Conservation (phyloP, 2,329 filamentous ascomycete genomes). For the Talaromyces albobiverticillius region DNA sequence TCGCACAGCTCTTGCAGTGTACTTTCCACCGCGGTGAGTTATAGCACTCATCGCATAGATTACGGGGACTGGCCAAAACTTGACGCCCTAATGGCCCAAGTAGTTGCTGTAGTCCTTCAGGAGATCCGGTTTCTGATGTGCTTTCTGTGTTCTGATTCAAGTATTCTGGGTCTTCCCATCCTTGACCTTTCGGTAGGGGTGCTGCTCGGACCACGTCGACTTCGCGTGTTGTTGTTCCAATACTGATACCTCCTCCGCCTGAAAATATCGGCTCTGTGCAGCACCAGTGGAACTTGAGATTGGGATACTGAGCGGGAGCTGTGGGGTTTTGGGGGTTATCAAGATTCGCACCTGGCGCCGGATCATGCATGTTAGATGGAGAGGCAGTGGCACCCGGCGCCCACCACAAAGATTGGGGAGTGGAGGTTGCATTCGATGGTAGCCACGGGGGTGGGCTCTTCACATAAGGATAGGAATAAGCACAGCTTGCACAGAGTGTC, state of each 20-base stretch:
- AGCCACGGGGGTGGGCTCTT: conserved; percentile 34
- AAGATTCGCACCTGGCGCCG: conserved; percentile 26
- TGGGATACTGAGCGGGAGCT: conserved; percentile 41
- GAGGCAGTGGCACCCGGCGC: conserved; percentile 54
- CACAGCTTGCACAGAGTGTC: conserved; percentile 59
- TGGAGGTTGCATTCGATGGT: conserved; percentile 14
- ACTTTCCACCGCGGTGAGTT: conserved; percentile 59
- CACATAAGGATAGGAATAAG: conserved; percentile 52
- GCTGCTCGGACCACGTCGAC: conserved; percentile 57
- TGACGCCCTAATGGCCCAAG: conserved; percentile 46
- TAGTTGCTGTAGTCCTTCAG: conserved; percentile 46
- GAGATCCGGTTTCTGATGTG: conserved; percentile 37
- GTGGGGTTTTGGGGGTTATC: conserved; percentile 35
- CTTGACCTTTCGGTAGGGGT: conserved; percentile 53
- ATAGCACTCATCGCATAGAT: conserved; percentile 58
- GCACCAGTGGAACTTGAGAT: conserved; percentile 58
- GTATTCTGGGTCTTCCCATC: conserved; percentile 57
- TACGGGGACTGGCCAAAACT: conserved; percentile 52
- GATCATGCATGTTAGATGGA: conserved; percentile 59
- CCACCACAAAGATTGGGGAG: conserved; percentile 55
- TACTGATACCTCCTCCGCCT: conserved; percentile 58
- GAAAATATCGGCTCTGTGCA: conserved; percentile 60
- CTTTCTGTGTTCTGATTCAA: conserved; percentile 40
- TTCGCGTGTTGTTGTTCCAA: conserved; percentile 52
- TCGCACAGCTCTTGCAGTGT: conserved; percentile 57